Base-by-base conservation (phyloP, 768 basidiomycete species). In the Rhodotorula sphaerocarpa region DNA sequence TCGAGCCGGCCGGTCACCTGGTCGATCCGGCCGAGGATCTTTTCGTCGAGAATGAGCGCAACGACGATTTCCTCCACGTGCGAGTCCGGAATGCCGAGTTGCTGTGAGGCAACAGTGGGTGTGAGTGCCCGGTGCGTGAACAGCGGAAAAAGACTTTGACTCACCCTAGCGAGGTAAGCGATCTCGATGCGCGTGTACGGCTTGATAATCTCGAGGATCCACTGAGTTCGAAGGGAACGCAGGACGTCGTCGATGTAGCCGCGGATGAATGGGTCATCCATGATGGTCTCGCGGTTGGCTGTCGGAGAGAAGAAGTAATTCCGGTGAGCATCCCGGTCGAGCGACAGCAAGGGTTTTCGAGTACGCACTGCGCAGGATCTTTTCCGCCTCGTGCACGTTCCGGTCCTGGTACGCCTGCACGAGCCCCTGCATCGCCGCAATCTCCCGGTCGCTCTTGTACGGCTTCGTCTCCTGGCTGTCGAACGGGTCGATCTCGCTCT, bases 401-500 rank as follows among this genome's bases (percentile, higher is more conserved):
- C 92, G 83, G 46, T 88, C 82, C 73, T 97, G 93, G 76, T 99
- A 99, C 0, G 95, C 95, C 66, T 89, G 86, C 21, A 99, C 95
- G 30, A 99, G 81, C 71, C 88, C 88, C 2, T 93, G 97, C 93
- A 99, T 96, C 10, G 95, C 95, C 59, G 85, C 89, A 74, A 99
- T 97, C 75, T 99, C 87, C 15, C 90, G 84, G 72, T 97, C 89
- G 56, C 82, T 88, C 79, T 96, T 96, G 77, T 95, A 93, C 83
- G 95, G 95, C 74, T 99, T 99, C 16, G 95, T 97, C 79, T 99
- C 95, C 76, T 99, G 95, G 73, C 89, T 91, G 77, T 97, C 95
- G 73, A 99, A 99, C 0, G 95, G 95, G 75, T 99, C 96, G 76
- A 99, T 95, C 74, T 95, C 90, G 73, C 89, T 92, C 41, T 92